These are phyloP conservation scores for Kodamaea kaohsiungensis DNA, from an alignment of 805 yeast genomes.

Conservation along the genomic window DNA sequence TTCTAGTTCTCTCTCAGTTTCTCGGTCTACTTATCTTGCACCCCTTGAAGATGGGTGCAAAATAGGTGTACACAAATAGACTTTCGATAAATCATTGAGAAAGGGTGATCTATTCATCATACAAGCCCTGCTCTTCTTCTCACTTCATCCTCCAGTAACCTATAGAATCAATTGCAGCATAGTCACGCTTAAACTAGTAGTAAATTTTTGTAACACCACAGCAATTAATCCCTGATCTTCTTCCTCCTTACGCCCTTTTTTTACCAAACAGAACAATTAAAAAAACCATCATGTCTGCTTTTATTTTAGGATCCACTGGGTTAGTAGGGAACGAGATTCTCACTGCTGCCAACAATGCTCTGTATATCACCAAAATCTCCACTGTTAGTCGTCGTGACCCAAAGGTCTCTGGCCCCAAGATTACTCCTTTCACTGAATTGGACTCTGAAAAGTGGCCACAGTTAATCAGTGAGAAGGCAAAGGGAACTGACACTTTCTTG, in stretches of 20 bases:
- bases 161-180: too few species aligned
- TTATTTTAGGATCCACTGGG: conserved; percentile 73
- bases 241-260: not conserved
- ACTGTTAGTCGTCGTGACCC: conserved; percentile 56
- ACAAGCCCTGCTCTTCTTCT: too few species aligned
- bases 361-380: conserved; percentile 38
- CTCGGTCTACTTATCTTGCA: too few species aligned
- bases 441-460: conserved; percentile 55
- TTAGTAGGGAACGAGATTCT: conserved; percentile 65
- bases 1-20: too few species aligned
- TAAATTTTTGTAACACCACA: not conserved
- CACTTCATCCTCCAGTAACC: too few species aligned
- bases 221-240: not conserved
- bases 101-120: too few species aligned
- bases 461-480: conserved; percentile 33
- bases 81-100: too few species aligned
- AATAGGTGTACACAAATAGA: too few species aligned
- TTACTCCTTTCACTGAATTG: conserved; percentile 41
- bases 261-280: not conserved
- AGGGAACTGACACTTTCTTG: conserved; percentile 46
- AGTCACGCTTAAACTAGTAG: too few species aligned
- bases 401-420: conserved; percentile 27
- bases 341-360: conserved; percentile 40
- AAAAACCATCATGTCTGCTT: conserved; percentile 11
- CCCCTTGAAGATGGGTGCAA: too few species aligned